Evolutionary conservation across 345 rosid species (phyloP).

Genomic region (Clausena lansium): DNA sequence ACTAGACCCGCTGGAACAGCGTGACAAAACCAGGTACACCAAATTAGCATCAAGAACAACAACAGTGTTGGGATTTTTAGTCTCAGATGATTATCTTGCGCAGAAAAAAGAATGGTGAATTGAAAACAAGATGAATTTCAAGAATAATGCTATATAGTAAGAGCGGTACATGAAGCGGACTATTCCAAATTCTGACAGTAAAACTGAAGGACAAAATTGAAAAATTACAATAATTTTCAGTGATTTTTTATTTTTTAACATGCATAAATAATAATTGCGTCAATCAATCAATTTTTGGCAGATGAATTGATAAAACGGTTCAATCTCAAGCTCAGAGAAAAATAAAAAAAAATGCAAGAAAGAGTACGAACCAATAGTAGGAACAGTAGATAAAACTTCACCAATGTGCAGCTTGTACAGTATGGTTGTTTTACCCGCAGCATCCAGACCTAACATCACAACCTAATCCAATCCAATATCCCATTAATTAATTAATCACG

Average conservation of each 20-base stretch:
- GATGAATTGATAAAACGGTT: background rate
- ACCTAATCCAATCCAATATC: conserved; percentile 51
- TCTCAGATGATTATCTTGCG: background rate
- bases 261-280: no score
- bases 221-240: no score
- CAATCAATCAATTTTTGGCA: background rate
- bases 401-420: conserved; percentile 97
- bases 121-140: background rate
- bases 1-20: background rate
- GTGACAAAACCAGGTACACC: background rate
- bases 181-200: no score
- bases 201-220: no score
- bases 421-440: conserved; percentile 96
- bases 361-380: conserved; percentile 72
- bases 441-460: conserved; percentile 96
- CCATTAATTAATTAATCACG: background rate
- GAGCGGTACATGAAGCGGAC: no score
- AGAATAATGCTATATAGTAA: no score
- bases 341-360: background rate
- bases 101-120: background rate
- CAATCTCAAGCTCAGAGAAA: background rate
- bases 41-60: background rate
- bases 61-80: background rate
- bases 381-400: conserved; percentile 96
- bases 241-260: background rate